phyloP scores from a whole-genome alignment of 78 protist genomes.

The Emiliania huxleyi region DNA sequence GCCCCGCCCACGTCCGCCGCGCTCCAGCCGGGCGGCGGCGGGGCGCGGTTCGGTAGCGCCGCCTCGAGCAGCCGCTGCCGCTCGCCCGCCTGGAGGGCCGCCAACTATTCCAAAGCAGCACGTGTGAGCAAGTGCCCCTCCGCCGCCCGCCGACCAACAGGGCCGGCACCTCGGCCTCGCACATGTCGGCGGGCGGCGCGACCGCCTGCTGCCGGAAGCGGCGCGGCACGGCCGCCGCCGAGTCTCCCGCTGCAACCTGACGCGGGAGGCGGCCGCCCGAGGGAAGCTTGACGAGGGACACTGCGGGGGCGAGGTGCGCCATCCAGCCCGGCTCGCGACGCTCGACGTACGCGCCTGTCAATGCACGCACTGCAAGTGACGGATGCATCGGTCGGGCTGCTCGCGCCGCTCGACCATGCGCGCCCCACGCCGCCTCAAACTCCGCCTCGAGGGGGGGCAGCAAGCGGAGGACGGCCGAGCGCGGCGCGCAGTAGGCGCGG shows the following conservation, averaged over 20 bases:
- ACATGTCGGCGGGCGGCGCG: too few relatives aligned
- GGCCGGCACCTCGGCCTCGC: too few relatives aligned
- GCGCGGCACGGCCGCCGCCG: too few relatives aligned
- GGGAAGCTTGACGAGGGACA: not conserved
- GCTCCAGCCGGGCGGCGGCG: slow-evolving; percentile 25
- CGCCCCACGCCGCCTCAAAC: not conserved
- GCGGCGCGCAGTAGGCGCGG: slow-evolving; percentile 1
- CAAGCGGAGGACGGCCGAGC: not conserved
- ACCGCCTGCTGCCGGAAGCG: too few relatives aligned
- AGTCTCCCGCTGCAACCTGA: too few relatives aligned
- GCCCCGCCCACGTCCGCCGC: not conserved
- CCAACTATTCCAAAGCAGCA: too few relatives aligned
- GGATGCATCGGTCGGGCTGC: too few relatives aligned
- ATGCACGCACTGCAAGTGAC: too few relatives aligned
- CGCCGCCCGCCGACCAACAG: too few relatives aligned
- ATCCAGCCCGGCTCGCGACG: not conserved
- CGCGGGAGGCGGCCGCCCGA: not conserved
- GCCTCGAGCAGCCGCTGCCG: not conserved
- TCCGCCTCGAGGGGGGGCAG: not conserved
- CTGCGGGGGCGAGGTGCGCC: not conserved
- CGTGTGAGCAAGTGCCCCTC: too few relatives aligned
- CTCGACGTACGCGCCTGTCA: not conserved
- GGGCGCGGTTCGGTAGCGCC: slow-evolving; percentile 4
- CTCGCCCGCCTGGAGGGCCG: not conserved
- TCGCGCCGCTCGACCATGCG: too few relatives aligned